Evolutionary conservation across 139 green algal genomes (phyloP), one percentile per base, ranked within the genome.

Genomic region (Chloropicon primus): DNA sequence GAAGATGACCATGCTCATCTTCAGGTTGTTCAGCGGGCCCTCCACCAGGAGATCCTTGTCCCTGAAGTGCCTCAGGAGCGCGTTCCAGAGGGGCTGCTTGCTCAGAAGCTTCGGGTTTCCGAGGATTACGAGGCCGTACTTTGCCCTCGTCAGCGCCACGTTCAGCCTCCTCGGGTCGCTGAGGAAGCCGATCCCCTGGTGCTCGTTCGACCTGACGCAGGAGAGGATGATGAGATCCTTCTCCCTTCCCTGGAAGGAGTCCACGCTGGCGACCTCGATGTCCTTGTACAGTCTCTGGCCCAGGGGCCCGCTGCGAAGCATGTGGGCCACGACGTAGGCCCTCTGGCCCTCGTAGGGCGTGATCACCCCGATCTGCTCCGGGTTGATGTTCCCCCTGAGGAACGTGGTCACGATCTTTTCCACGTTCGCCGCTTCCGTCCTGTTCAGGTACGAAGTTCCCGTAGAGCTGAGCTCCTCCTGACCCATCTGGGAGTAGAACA

Each of bases 171-270:
- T 90, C 1, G 94, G 92, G 82, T 99, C 95, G 17, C 86, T 88
- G 77, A 99, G 84, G 84, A 99, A 99, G 25, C 95, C 95, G 78
- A 99, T 96, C 54, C 92, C 92, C 79, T 84, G 74, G 54, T 92
- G 87, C 81, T 98, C 95, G 78, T 98, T 98, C 80, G 87, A 93
- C 22, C 95, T 88, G 72, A 99, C 95, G 81, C 94, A 98, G 0
- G 92, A 97, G 28, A 99, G 83, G 54, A 99, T 91, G 83, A 99
- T 98, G 88, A 93, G 94, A 78, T 99, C 95, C 88, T 98, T 98
- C 88, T 99, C 95, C 1, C 94, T 87, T 0, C 94, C 95, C 86
- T 95, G 86, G 71, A 97, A 97, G 1, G 54, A 87, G 75, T 96
- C 91, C 75, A 96, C 91, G 26, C 81, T 90, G 1, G 87, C 88